Evolutionary conservation across 768 basidiomycete species (phyloP).

Genomic region (Naganishia randhawae): DNA sequence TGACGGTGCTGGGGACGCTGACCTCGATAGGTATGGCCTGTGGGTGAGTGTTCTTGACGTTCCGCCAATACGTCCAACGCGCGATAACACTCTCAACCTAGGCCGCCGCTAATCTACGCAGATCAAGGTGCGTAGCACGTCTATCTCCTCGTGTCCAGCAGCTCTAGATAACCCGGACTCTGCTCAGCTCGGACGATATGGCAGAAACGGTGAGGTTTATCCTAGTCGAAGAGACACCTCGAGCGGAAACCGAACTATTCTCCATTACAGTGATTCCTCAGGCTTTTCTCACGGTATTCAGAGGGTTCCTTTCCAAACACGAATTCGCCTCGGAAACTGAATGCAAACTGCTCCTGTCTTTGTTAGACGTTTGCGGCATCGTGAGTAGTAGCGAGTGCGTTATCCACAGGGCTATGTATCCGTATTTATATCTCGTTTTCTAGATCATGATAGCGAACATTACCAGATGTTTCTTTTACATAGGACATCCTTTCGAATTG

Average conservation of each 20-base stretch:
- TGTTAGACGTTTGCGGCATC: conserved; percentile 46
- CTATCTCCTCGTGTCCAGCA: too few species aligned
- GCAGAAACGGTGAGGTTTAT: conserved; percentile 42
- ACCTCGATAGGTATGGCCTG: conserved; percentile 27
- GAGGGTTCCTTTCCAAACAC: background rate
- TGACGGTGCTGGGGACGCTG: conserved; percentile 19
- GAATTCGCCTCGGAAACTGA: background rate
- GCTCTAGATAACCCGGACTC: background rate
- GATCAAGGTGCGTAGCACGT: conserved; percentile 38
- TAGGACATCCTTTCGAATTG: conserved; percentile 48
- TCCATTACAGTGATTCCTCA: conserved; percentile 44
- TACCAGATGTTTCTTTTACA: conserved; percentile 50
- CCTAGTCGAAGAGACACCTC: background rate
- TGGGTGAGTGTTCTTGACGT: conserved; percentile 17
- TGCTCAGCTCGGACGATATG: conserved; percentile 40
- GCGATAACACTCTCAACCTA: conserved; percentile 12
- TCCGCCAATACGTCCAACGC: background rate
- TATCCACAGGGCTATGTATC: background rate
- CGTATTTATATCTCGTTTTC: background rate
- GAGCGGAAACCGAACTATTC: background rate
- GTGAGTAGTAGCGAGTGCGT: background rate
- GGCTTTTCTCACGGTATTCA: conserved; percentile 47
- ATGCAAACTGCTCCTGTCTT: background rate
- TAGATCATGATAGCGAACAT: conserved; percentile 48
- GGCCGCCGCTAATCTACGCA: conserved; percentile 47